Evolutionary conservation across 1,284 basidiomycete genomes (phyloP).

Genomic region (Leccinum holopus): DNA sequence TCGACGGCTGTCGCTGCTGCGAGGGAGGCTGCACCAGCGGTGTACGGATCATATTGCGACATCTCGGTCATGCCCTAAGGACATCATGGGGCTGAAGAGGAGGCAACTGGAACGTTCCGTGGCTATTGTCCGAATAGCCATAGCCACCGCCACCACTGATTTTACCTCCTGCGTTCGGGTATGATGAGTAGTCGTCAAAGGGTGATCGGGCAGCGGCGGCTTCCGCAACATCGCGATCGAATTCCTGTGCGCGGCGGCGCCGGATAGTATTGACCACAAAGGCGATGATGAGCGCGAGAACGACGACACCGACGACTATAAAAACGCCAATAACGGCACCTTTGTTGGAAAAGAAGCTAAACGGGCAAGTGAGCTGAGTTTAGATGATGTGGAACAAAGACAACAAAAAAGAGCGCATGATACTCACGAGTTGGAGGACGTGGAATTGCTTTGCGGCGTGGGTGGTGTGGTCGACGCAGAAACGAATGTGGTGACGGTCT

Average conservation of each 20-base stretch:
- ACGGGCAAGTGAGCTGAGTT: constrained; percentile 11
- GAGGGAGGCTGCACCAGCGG: constrained; percentile 43
- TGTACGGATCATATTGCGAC: constrained; percentile 38
- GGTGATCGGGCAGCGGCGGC: constrained; percentile 55
- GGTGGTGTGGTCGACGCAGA: background rate
- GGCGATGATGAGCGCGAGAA: constrained; percentile 49
- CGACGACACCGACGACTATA: constrained; percentile 63
- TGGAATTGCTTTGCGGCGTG: background rate
- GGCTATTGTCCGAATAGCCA: constrained; percentile 59
- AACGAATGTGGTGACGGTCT: constrained; percentile 14
- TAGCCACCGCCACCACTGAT: constrained; percentile 22
- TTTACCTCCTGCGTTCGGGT: constrained; percentile 30
- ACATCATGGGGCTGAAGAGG: constrained; percentile 41
- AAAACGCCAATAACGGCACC: constrained; percentile 71
- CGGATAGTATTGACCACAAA: constrained; percentile 50
- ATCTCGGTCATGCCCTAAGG: constrained; percentile 56
- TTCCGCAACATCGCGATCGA: constrained; percentile 68
- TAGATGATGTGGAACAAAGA: background rate
- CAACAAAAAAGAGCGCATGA: background rate
- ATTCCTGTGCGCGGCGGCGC: constrained; percentile 58
- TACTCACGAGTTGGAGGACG: constrained; percentile 29
- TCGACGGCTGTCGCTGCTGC: constrained; percentile 31
- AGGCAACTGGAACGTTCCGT: constrained; percentile 59
- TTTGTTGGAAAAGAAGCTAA: constrained; percentile 68
- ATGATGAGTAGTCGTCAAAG: constrained; percentile 38